Evolutionary conservation across 2,329 filamentous ascomycete species (phyloP), one percentile per base, ranked within the genome.

Genomic region (Tolypocladium pustulatum): DNA sequence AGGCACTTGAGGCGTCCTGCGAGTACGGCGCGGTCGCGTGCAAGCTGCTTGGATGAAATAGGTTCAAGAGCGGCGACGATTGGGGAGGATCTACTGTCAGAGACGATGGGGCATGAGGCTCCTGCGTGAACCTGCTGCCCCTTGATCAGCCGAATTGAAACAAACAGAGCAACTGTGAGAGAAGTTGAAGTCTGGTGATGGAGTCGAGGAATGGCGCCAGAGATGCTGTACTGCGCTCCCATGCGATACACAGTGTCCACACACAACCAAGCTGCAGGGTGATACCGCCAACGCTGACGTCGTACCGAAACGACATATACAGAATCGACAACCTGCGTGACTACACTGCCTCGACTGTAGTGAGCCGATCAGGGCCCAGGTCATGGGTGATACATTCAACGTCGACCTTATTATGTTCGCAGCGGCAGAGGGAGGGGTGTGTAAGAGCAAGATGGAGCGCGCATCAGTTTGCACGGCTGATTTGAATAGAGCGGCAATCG

Each of bases 51-150:
- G 79, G 75, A 67, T 78, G 76, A 69, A 82, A 83, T 62, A 82
- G 70, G 66, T 72, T 77, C 68, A 83, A 69, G 65, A 81, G 74
- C 60, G 78, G 74, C 58, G 79, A 72, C 62, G 78, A 74, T 68
- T 81, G 79, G 58, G 76, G 67, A 62, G 79, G 78, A 69, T 83
- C 81, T 72, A 83, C 76, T 64, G 78, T 76, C 65, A 83, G 73
- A 66, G 80, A 74, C 63, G 80, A 76, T 62, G 75, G 75, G 69
- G 72, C 77, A 66, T 60, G 58, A 40, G 78, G 72, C 66, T 82
- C 80, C 68, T 81, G 79, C 68, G 73, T 77, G 73, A 82, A 83
- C 77, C 81, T 84, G 70, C 62, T 65, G 49, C 57, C 58, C 57
- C 62, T 36, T 22, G 62, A 66, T 70, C 61, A 68, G 67, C 63